These are phyloP conservation scores for Canariomyces notabilis DNA, from an alignment of 2,329 filamentous ascomycete species.

Conservation along the genomic window DNA sequence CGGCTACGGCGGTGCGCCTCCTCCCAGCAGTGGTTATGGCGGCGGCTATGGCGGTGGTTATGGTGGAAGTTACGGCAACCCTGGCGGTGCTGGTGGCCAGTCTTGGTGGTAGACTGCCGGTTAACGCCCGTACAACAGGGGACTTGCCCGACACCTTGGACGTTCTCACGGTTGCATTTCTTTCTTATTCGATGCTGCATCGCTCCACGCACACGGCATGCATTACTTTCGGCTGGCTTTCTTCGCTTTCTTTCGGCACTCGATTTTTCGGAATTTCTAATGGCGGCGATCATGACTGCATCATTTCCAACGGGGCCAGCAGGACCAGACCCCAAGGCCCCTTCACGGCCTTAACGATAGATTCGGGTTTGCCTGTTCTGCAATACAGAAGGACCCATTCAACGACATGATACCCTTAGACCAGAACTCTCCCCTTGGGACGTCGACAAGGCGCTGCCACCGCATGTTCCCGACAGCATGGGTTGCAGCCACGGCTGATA, in stretches of 20 bases:
- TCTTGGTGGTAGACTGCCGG: slow-evolving; percentile 58
- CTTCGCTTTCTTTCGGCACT: slow-evolving; percentile 26
- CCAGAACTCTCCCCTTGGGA: slow-evolving; percentile 27
- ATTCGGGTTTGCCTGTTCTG: slow-evolving; percentile 32
- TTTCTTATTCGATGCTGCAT: slow-evolving; percentile 14
- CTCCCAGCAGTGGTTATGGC: slow-evolving; percentile 36
- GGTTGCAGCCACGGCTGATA: slow-evolving; percentile 29
- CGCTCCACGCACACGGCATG: slow-evolving; percentile 15
- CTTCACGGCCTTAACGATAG: slow-evolving; percentile 34
- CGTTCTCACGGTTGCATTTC: slow-evolving; percentile 6
- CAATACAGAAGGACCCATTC: slow-evolving; percentile 28
- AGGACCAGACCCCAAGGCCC: slow-evolving; percentile 33
- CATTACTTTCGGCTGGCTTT: slow-evolving; percentile 20
- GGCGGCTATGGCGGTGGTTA: slow-evolving; percentile 44
- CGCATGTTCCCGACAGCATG: slow-evolving; percentile 27
- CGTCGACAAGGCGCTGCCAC: slow-evolving; percentile 27
- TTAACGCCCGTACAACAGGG: not conserved
- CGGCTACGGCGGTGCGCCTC: slow-evolving; percentile 40
- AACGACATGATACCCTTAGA: slow-evolving; percentile 40
- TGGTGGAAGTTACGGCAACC: slow-evolving; percentile 64
- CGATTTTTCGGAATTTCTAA: slow-evolving; percentile 25
- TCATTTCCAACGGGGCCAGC: slow-evolving; percentile 29
- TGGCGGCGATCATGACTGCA: slow-evolving; percentile 36
- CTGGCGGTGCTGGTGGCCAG: slow-evolving; percentile 57
- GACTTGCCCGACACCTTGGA: slow-evolving; percentile 18